Percentiles rank a stretch among this genome's conserved stretches.
These are phyloP conservation scores for Hanseniaspora pseudoguilliermondii DNA, from an alignment of 805 yeast genomes.

Conservation along the genomic window DNA sequence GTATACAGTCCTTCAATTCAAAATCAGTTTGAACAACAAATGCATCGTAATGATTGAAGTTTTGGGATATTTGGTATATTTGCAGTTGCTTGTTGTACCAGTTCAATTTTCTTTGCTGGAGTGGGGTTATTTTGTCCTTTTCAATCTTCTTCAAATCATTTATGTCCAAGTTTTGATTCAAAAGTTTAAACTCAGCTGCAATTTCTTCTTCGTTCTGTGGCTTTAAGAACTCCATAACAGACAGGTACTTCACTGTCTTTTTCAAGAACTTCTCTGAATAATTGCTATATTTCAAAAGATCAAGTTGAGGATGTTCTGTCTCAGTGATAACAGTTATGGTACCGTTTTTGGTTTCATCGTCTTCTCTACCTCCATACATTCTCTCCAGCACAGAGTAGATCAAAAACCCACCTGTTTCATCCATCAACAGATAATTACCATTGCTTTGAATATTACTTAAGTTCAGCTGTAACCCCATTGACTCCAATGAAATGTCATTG, in stretches of 20 bases:
- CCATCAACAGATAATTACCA: slow-evolving; percentile 76
- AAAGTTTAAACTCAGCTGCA: slow-evolving; percentile 29
- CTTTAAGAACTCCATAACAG: slow-evolving; percentile 66
- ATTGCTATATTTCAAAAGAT: slow-evolving; percentile 55
- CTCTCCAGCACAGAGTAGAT: slow-evolving; percentile 79
- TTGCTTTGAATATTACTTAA: slow-evolving; percentile 79
- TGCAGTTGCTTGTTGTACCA: slow-evolving; percentile 31
- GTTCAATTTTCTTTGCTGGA: slow-evolving; percentile 41
- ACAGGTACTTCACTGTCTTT: slow-evolving; percentile 53
- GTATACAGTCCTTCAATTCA: slow-evolving; percentile 51
- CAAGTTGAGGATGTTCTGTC: slow-evolving; percentile 80
- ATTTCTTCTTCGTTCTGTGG: slow-evolving; percentile 46
- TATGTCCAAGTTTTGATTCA: slow-evolving; percentile 30
- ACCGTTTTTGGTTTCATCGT: slow-evolving; percentile 31
- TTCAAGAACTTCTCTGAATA: slow-evolving; percentile 41
- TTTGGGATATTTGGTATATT: slow-evolving; percentile 38
- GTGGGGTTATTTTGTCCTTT: slow-evolving; percentile 49
- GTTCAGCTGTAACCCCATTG: slow-evolving; percentile 63
- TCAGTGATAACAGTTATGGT: slow-evolving; percentile 69
- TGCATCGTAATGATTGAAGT: slow-evolving; percentile 52
- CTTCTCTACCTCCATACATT: slow-evolving; percentile 43
- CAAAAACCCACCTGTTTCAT: slow-evolving; percentile 90
- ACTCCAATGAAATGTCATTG: slow-evolving; percentile 73
- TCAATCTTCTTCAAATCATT: slow-evolving; percentile 46
- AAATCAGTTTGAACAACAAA: slow-evolving; percentile 62